A percentile compares a stretch with the other conserved stretches of the same genome.
These are phyloP conservation scores for Hydnum rufescens DNA, from an alignment of 768 basidiomycete species.

Conservation along the genomic window DNA sequence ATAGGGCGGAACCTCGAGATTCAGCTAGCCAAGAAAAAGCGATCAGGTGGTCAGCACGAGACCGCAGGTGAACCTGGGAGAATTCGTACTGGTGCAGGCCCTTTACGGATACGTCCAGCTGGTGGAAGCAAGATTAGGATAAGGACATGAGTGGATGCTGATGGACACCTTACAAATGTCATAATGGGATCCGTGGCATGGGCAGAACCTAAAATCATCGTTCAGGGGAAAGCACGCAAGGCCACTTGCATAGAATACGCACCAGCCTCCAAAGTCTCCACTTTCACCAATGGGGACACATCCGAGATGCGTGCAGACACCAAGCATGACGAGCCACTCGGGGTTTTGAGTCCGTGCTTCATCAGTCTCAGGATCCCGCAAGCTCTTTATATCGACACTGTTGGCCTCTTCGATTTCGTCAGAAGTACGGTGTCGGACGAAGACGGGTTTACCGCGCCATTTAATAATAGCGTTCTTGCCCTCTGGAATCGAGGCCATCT, in stretches of 20 bases:
- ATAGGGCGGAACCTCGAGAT: slow-evolving; percentile 82
- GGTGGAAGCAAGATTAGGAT: slow-evolving; percentile 10
- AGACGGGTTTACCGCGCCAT: slow-evolving; percentile 99
- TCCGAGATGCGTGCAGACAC: slow-evolving; percentile 93
- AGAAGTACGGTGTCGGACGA: slow-evolving; percentile 88
- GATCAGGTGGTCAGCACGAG: not conserved
- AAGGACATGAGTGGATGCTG: not conserved
- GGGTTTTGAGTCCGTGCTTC: slow-evolving; percentile 80
- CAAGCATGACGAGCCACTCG: slow-evolving; percentile 87
- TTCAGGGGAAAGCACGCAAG: not conserved
- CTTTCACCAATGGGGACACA: slow-evolving; percentile 97
- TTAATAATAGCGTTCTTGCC: slow-evolving; percentile 95
- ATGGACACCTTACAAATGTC: slow-evolving; percentile 56
- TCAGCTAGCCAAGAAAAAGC: slow-evolving; percentile 33
- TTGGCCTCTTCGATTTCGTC: slow-evolving; percentile 90
- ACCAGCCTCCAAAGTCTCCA: slow-evolving; percentile 97
- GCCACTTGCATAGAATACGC: slow-evolving; percentile 14
- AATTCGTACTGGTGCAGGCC: slow-evolving; percentile 74
- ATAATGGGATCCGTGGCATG: slow-evolving; percentile 97
- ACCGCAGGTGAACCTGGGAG: not conserved
- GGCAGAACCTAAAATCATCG: slow-evolving; percentile 53
- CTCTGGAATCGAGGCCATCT: slow-evolving; percentile 77
- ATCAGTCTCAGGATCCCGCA: slow-evolving; percentile 87
- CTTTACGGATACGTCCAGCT: slow-evolving; percentile 91
- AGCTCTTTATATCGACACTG: slow-evolving; percentile 55